Percentiles rank a stretch among this genome's conserved stretches.
Conservation (phyloP, 2,329 filamentous ascomycete species). For the Hymenoscyphus occultus region DNA sequence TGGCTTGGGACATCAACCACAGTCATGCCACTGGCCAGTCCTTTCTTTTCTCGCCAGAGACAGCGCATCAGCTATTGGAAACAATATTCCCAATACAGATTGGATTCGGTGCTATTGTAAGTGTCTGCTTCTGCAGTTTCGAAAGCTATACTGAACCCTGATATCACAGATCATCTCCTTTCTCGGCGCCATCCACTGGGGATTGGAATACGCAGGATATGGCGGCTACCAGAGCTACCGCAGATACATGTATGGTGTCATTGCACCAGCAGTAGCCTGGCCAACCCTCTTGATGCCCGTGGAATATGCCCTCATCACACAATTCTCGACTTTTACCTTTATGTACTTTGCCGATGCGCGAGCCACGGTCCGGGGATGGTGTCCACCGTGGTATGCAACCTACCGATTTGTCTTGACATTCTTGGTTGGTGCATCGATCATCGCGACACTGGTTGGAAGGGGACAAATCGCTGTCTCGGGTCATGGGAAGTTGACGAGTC, state of each 20-base stretch:
- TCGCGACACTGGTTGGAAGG: slow-evolving; percentile 76
- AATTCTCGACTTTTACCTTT: slow-evolving; percentile 80
- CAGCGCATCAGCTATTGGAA: slow-evolving; percentile 68
- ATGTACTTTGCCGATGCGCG: slow-evolving; percentile 83
- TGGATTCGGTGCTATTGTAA: slow-evolving; percentile 81
- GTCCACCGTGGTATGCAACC: slow-evolving; percentile 78
- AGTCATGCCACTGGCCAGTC: slow-evolving; percentile 54
- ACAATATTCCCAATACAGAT: slow-evolving; percentile 84
- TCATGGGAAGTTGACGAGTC: slow-evolving; percentile 31
- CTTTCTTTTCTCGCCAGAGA: slow-evolving; percentile 63
- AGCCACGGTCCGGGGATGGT: slow-evolving; percentile 71
- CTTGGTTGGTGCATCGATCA: slow-evolving; percentile 78
- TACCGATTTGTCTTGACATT: slow-evolving; percentile 94
- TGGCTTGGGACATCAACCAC: slow-evolving; percentile 79
- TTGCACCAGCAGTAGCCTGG: slow-evolving; percentile 81
- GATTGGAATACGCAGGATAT: slow-evolving; percentile 76
- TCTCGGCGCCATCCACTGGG: slow-evolving; percentile 90
- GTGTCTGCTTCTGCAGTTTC: slow-evolving; percentile 33
- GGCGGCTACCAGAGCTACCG: slow-evolving; percentile 66
- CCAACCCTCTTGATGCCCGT: slow-evolving; percentile 81
- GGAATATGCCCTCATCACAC: slow-evolving; percentile 79
- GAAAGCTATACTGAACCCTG: slow-evolving; percentile 9
- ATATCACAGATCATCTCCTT: slow-evolving; percentile 75
- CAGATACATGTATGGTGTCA: slow-evolving; percentile 79
- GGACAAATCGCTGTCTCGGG: slow-evolving; percentile 52